phyloP scores from a whole-genome alignment of 2,329 filamentous ascomycete genomes.

The Leptographium flavum region DNA sequence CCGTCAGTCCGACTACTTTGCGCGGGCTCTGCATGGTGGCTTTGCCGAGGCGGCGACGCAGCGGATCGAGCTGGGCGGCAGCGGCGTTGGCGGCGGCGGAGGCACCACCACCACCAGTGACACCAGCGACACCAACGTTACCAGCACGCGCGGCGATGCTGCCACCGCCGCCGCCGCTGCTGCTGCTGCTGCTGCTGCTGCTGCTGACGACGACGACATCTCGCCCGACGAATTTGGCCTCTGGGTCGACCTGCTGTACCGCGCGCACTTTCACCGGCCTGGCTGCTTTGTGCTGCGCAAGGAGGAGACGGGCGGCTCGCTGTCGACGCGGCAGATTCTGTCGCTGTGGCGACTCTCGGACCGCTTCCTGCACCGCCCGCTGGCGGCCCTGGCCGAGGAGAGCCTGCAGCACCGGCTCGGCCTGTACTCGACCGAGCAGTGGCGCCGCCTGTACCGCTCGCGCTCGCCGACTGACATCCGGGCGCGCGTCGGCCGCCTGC shows the following conservation, averaged over 20 bases:
- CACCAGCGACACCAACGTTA: too few species aligned
- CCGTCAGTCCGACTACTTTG: slow-evolving; percentile 11
- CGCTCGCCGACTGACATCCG: slow-evolving; percentile 9
- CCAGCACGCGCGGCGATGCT: too few species aligned
- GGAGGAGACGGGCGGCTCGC: slow-evolving; percentile 12
- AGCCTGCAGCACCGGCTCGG: slow-evolving; percentile 12
- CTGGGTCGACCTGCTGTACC: slow-evolving; percentile 13
- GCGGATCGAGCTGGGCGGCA: slow-evolving; percentile 10
- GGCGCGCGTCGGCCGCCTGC: slow-evolving; percentile 9
- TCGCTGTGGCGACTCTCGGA: slow-evolving; percentile 13
- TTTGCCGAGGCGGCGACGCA: slow-evolving; percentile 11
- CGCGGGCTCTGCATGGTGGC: slow-evolving; percentile 8
- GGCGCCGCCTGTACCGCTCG: slow-evolving; percentile 11
- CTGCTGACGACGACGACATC: slow-evolving; percentile 11
- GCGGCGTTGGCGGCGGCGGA: too few species aligned
- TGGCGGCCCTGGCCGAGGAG: slow-evolving; percentile 9
- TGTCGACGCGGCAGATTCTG: slow-evolving; percentile 13
- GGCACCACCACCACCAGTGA: too few species aligned
- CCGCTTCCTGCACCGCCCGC: slow-evolving; percentile 9
- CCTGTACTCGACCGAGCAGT: slow-evolving; percentile 12
- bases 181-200: too few species aligned
- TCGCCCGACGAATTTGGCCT: slow-evolving; percentile 10
- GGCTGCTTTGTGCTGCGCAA: slow-evolving; percentile 10
- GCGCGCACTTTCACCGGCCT: slow-evolving; percentile 8
- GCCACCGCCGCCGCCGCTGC: too few species aligned